phyloP scores from a whole-genome alignment of 2,329 filamentous ascomycete species.

The Cordyceps cicadae region DNA sequence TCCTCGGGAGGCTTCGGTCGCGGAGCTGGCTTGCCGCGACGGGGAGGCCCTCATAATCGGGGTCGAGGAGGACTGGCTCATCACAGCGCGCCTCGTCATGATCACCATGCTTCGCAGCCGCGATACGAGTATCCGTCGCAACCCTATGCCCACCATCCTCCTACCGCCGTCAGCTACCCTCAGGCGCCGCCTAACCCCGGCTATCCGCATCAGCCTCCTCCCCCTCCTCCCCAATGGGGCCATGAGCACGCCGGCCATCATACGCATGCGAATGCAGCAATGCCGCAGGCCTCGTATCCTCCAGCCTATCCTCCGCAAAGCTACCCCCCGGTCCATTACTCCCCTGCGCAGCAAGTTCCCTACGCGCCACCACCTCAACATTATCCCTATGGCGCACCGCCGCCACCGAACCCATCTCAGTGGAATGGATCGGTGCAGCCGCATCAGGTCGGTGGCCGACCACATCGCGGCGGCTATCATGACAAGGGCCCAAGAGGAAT shows the following conservation, averaged over 20 bases:
- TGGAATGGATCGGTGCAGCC: slow-evolving; percentile 27
- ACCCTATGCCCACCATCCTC: slow-evolving; percentile 25
- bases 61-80: slow-evolving; percentile 33
- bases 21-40: slow-evolving; percentile 20
- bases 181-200: slow-evolving; percentile 28
- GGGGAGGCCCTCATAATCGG: slow-evolving; percentile 24
- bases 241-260: slow-evolving; percentile 32
- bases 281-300: slow-evolving; percentile 48
- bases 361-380: slow-evolving; percentile 34
- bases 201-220: slow-evolving; percentile 30
- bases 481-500: slow-evolving; percentile 31
- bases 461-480: slow-evolving; percentile 35
- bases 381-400: slow-evolving; percentile 30
- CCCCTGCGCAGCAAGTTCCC: slow-evolving; percentile 32
- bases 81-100: slow-evolving; percentile 29
- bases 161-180: slow-evolving; percentile 23
- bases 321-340: slow-evolving; percentile 35
- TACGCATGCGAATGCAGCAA: slow-evolving; percentile 37
- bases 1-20: slow-evolving; percentile 28
- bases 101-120: slow-evolving; percentile 29
- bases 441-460: slow-evolving; percentile 27
- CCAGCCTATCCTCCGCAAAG: slow-evolving; percentile 50
- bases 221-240: slow-evolving; percentile 31
- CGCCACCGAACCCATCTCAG: slow-evolving; percentile 27
- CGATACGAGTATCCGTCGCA: slow-evolving; percentile 38